Evolutionary conservation across 495 filamentous ascomycete species (phyloP), one percentile per base, ranked within the genome.

Genomic region (Neurospora sp.): DNA sequence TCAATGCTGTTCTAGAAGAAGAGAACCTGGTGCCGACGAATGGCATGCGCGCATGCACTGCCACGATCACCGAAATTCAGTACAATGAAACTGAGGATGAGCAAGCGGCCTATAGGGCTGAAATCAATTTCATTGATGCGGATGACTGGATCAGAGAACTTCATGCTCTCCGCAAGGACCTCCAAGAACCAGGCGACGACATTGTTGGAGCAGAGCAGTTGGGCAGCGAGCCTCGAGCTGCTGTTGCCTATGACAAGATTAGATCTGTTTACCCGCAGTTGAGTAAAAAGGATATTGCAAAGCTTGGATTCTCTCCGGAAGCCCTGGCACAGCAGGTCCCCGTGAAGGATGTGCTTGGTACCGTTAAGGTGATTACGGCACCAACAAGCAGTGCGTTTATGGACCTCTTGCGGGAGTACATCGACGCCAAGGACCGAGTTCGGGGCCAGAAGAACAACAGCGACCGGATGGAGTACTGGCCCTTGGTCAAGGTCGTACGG

Each of bases 1-100:
- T 91, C 72, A 90, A 89, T 76, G 87, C 88, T 0, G 74, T 90
- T 12, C 80, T 89, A 8, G 86, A 90, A 38, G 84, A 90, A 68
- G 83, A 87, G 27, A 78, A 76, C 42, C 68, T 87, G 8, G 70
- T 84, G 1, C 82, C 81, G 0, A 84, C 82, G 0, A 82, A 79
- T 48, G 78, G 80, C 68, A 73, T 84, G 76, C 59, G 88, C 65
- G 90, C 89, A 4, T 92, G 90, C 72, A 93, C 91, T 3, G 90
- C 91, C 0, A 87, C 88, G 4, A 85, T 88, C 7, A 92, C 88
- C 0, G 90, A 93, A 73, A 86, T 93, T 10, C 86, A 86, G 0
- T 92, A 86, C 78, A 91, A 91, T 59, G 16, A 79, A 41, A 81
- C 76, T 14, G 69, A 85, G 37, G 83, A 86, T 14, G 73, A 80